Base-by-base conservation (phyloP, 1,284 basidiomycete species). In the Apiotrichum porosum region DNA sequence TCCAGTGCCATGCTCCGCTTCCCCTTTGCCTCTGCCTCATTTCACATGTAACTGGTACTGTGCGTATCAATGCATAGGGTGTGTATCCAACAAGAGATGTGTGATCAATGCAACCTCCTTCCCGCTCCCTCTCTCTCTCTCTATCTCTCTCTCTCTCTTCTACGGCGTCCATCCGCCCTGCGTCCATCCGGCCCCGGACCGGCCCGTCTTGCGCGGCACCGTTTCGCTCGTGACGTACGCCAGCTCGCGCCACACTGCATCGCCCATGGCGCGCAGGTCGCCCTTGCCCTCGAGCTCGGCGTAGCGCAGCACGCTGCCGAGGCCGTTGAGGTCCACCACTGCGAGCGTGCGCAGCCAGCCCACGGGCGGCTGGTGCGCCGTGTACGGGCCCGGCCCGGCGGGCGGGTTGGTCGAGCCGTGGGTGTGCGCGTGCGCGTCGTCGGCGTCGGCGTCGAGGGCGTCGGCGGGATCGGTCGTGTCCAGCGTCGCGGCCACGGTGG, bases 241-340 rank as follows among this genome's bases (percentile, higher is more conserved):
- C 9, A 51, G 33, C 37, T 51, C 49, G 32, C 43, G 38, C 42
- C 43, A 54, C 19, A 54, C 19, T 10, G 22, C 32, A 19, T 28
- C 44, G 26, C 30, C 21, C 12, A 36, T 31, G 3, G n/a, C 13
- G 26, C 26, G 8, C 8, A 12, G 12, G 3, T 15, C n/a, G 10
- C 4, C 24, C 6, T 26, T 9, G 4, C 24, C 33, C 37, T 49
- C 47, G 21, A 55, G 40, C 53, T 55, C 53, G 30, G 47, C 53
- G 34, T 40, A 46, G 14, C 44, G 53, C 32, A 34, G 10, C 21
- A 55, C 46, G n/a, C 46, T 36, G 22, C 53, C 53, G 2, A 45
- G 37, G 4, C 49, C 50, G 3, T 39, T 37, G n/a, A 55, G 46
- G 40, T 55, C 53, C 12, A 44, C 37, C 4, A 23, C 39, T 5